Percentiles rank a stretch among this genome's conserved stretches.
Evolutionary conservation across 108 stramenopile species (phyloP).

Genomic region (Schizochytrium sp.): DNA sequence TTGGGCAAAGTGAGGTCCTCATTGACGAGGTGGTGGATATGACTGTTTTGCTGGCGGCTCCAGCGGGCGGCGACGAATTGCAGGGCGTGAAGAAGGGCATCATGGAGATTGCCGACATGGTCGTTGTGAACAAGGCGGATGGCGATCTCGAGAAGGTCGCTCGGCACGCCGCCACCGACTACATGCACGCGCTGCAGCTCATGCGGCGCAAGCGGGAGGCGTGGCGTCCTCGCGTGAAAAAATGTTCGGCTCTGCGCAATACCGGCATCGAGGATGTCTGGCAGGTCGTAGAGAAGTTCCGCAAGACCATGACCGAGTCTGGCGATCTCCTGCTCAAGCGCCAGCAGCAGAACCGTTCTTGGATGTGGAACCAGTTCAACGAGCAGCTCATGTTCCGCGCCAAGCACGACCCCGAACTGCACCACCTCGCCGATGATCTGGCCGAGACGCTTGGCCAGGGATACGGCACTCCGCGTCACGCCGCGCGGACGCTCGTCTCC

Average conservation of each 20-base stretch:
- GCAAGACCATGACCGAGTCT: background rate
- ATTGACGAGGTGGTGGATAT: constrained; percentile 76
- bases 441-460: background rate
- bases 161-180: constrained; percentile 13
- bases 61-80: constrained; percentile 86
- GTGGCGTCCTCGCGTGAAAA: constrained; percentile 33
- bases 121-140: constrained; percentile 92
- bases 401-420: background rate
- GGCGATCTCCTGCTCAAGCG: constrained; percentile 1
- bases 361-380: constrained; percentile 18
- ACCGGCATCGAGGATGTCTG: constrained; percentile 25
- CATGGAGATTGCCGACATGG: constrained; percentile 84
- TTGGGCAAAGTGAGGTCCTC: constrained; percentile 89
- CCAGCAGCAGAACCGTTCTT: background rate
- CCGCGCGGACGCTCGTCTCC: background rate
- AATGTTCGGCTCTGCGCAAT: constrained; percentile 26
- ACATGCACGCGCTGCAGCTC: constrained; percentile 13
- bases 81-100: constrained; percentile 96
- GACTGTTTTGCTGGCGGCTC: constrained; percentile 75
- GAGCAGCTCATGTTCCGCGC: constrained; percentile 2
- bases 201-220: constrained; percentile 20
- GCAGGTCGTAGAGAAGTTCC: constrained; percentile 24
- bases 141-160: constrained; percentile 38
- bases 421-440: background rate
- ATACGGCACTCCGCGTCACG: background rate